Percentiles rank a stretch among this genome's conserved stretches.
Conservation (phyloP, 2,329 filamentous ascomycete species). For the Penicillium palitans region DNA sequence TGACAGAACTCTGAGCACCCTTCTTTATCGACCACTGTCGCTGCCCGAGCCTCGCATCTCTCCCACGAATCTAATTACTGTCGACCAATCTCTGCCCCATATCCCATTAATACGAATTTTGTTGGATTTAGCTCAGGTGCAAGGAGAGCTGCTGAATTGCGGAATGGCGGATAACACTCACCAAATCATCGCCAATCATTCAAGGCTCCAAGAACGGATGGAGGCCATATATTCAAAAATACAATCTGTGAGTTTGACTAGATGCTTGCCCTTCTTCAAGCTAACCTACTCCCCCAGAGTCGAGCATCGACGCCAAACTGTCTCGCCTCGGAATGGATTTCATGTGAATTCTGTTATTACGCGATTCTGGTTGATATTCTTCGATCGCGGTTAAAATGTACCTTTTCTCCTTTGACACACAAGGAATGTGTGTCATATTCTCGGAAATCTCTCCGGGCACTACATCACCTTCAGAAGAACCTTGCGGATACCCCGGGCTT, state of each 20-base stretch:
- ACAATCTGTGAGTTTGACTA: constrained; percentile 16
- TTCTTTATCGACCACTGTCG: constrained; percentile 25
- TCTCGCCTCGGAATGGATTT: constrained; percentile 22
- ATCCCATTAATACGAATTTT: constrained; percentile 16
- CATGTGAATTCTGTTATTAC: constrained; percentile 28
- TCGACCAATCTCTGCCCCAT: constrained; percentile 3
- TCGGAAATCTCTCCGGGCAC: constrained; percentile 17
- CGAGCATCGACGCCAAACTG: constrained; percentile 12
- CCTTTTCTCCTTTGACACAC: constrained; percentile 23
- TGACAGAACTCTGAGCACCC: constrained; percentile 29
- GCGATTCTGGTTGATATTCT: constrained; percentile 30
- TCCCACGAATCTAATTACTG: constrained; percentile 5
- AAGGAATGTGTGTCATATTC: constrained; percentile 25
- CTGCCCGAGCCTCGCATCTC: constrained; percentile 19
- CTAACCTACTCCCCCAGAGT: constrained; percentile 7
- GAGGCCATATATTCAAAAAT: constrained; percentile 17
- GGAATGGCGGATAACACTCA: constrained; percentile 7
- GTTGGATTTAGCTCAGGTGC: constrained; percentile 17
- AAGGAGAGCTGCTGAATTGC: constrained; percentile 17
- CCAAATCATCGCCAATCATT: constrained; percentile 17
- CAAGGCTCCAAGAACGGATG: constrained; percentile 22
- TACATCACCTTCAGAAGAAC: constrained; percentile 16
- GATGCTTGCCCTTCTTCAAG: background rate
- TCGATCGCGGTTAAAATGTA: constrained; percentile 23
- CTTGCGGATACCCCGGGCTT: constrained; percentile 15